Evolutionary conservation across 768 basidiomycete genomes (phyloP).

Genomic region (Suillus occidentalis): DNA sequence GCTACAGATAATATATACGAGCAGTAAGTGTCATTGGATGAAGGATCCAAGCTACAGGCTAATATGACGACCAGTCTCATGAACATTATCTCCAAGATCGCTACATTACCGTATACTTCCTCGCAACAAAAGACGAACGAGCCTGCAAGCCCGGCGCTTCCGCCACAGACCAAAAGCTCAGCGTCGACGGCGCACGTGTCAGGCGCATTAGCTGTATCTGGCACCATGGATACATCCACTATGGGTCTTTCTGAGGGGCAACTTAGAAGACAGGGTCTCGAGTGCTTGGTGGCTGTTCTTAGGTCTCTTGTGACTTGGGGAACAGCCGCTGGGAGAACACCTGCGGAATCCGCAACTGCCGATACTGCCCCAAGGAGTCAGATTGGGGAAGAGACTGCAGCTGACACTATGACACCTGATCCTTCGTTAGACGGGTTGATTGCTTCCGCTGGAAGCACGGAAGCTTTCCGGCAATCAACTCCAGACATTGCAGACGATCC

Average conservation of each 20-base stretch:
- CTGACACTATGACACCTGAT: constrained; percentile 57
- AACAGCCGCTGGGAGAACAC: constrained; percentile 44
- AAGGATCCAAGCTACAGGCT: constrained; percentile 5
- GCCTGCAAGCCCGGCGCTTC: constrained; percentile 59
- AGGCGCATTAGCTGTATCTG: constrained; percentile 62
- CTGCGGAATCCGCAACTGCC: constrained; percentile 37
- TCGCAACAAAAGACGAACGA: constrained; percentile 53
- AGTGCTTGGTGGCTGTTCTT: constrained; percentile 86
- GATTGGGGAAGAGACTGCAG: constrained; percentile 50
- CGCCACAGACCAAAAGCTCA: constrained; percentile 41
- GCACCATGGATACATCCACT: constrained; percentile 63
- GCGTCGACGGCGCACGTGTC: constrained; percentile 54
- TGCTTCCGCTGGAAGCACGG: constrained; percentile 45
- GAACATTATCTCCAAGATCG: constrained; percentile 94
- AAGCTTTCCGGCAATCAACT: constrained; percentile 63
- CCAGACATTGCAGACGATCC: constrained; percentile 90
- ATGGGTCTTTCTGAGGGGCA: constrained; percentile 80
- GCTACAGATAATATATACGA: constrained; percentile 98
- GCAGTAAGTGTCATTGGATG: constrained; percentile 52
- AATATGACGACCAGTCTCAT: constrained; percentile 57
- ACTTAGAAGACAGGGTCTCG: constrained; percentile 88
- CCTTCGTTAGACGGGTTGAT: constrained; percentile 56
- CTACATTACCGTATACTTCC: constrained; percentile 53
- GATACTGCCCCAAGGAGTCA: constrained; percentile 48
- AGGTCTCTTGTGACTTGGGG: constrained; percentile 93